These are phyloP conservation scores for Neonectria faginata DNA, from an alignment of 2,329 filamentous ascomycete genomes.

Conservation along the genomic window DNA sequence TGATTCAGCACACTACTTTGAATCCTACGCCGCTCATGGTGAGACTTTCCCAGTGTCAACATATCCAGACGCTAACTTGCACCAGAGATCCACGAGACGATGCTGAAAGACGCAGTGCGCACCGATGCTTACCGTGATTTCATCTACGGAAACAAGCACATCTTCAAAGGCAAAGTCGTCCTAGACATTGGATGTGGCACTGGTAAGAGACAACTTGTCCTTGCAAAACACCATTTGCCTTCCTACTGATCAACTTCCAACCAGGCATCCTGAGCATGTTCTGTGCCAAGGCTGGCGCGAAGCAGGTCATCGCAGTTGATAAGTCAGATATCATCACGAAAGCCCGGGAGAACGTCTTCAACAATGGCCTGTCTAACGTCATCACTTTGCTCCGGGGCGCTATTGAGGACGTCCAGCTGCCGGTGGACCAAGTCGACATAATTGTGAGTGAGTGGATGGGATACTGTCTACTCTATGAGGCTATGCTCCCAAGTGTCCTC, in stretches of 20 bases:
- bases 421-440: slow-evolving; percentile 86
- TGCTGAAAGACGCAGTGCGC: slow-evolving; percentile 90
- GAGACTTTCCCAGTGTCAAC: slow-evolving; percentile 38
- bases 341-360: slow-evolving; percentile 84
- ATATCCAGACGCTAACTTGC: slow-evolving; percentile 15
- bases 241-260: not conserved
- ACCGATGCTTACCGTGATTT: slow-evolving; percentile 96
- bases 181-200: slow-evolving; percentile 91
- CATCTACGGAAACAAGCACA: slow-evolving; percentile 88
- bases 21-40: slow-evolving; percentile 74
- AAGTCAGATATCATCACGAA: slow-evolving; percentile 91
- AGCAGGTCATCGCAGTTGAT: slow-evolving; percentile 89
- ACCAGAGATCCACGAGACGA: slow-evolving; percentile 89
- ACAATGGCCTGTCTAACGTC: slow-evolving; percentile 78
- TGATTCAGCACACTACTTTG: slow-evolving; percentile 61
- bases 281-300: slow-evolving; percentile 89
- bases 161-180: slow-evolving; percentile 88
- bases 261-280: slow-evolving; percentile 91
- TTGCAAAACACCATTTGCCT: not conserved
- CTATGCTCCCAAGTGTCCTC: slow-evolving; percentile 94
- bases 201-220: slow-evolving; percentile 52
- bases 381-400: slow-evolving; percentile 87
- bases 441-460: slow-evolving; percentile 99
- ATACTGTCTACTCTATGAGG: slow-evolving; percentile 92
- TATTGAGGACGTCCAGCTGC: slow-evolving; percentile 86